phyloP scores from a whole-genome alignment of 192 early-diverging fungal species.

The Umbelopsis ramanniana region DNA sequence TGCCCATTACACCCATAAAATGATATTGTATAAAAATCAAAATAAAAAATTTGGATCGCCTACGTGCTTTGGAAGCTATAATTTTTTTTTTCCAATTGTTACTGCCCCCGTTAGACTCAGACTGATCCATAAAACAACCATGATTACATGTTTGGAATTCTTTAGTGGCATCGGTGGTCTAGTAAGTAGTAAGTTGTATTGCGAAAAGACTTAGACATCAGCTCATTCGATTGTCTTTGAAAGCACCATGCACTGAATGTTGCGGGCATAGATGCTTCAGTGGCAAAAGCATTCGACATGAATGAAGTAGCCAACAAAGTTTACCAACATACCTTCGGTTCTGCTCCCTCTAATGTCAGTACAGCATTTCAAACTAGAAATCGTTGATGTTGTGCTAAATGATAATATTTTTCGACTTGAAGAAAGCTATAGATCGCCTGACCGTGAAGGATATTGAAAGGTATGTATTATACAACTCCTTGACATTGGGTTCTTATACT shows the following conservation, averaged over 20 bases:
- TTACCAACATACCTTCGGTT: conserved; percentile 34
- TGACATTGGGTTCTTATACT: not conserved
- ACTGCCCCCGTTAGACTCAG: not conserved
- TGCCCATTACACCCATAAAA: too few relatives aligned
- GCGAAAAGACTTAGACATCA: not conserved
- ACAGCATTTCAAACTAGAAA: not conserved
- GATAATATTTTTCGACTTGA: not conserved
- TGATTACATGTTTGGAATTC: conserved; percentile 50
- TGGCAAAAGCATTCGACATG: conserved; percentile 90
- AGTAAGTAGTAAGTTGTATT: conserved; percentile 36
- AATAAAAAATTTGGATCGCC: too few relatives aligned
- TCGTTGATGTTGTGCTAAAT: not conserved
- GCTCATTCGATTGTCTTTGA: not conserved
- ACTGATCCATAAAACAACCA: not conserved
- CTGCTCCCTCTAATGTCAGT: conserved; percentile 22
- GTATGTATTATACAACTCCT: not conserved
- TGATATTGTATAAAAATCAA: too few relatives aligned
- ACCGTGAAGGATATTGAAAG: conserved; percentile 29
- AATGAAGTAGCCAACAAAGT: conserved; percentile 83
- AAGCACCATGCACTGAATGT: conserved; percentile 79
- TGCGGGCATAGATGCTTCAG: conserved; percentile 58
- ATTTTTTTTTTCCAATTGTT: not conserved
- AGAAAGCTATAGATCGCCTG: conserved; percentile 38
- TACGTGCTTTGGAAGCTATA: not conserved
- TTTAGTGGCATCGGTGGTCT: conserved; percentile 67